A percentile compares a stretch with the other conserved stretches of the same genome.
Evolutionary conservation across 148 eudicot species (phyloP).

Genomic region (Persicaria tinctoria): DNA sequence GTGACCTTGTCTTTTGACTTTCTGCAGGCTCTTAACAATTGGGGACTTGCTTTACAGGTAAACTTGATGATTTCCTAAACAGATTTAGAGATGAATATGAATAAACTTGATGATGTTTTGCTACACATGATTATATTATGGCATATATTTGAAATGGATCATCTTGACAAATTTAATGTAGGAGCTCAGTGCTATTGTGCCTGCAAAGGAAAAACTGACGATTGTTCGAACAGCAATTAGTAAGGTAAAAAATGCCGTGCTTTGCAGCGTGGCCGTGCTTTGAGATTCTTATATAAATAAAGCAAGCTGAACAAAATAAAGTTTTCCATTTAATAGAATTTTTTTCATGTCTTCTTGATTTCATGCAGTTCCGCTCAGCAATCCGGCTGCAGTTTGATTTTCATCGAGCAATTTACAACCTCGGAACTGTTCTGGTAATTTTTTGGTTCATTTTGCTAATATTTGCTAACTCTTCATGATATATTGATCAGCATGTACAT

Average conservation of each 20-base stretch:
- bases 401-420: conserved; percentile 97
- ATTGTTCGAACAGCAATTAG: conserved; percentile 83
- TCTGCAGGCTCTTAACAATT: conserved; percentile 92
- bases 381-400: conserved; percentile 93
- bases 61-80: neutral
- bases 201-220: conserved; percentile 86
- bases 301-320: neutral
- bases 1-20: conserved; percentile 11
- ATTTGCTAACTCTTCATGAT: neutral
- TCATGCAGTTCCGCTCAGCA: conserved; percentile 82
- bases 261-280: neutral
- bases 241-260: conserved; percentile 39
- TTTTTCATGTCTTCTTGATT: neutral
- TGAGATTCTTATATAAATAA: neutral
- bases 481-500: neutral
- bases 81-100: neutral
- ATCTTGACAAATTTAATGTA: conserved; percentile 22
- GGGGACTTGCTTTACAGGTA: conserved; percentile 99
- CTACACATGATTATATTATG: neutral
- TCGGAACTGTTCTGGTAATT: conserved; percentile 94
- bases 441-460: neutral
- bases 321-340: neutral
- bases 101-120: neutral
- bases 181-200: conserved; percentile 97
- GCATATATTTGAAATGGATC: neutral